Base-by-base conservation (phyloP, 2,329 filamentous ascomycete species). In the Talaromyces marneffei region DNA sequence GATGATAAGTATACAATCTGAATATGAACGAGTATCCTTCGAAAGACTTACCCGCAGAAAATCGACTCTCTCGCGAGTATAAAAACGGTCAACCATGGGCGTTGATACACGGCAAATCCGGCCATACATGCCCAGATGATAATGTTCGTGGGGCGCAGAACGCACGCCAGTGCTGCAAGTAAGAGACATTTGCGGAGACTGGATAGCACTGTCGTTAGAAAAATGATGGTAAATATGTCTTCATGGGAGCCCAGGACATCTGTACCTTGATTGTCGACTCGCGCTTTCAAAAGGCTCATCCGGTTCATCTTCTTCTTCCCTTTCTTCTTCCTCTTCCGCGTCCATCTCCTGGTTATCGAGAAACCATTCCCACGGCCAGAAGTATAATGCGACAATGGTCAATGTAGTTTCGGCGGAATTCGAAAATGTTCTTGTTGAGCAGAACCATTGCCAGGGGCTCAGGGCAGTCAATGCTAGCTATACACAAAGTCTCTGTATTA, bases 361-460 rank as follows among this genome's bases (percentile, higher is more conserved):
- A 39, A 87, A 80, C 74, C 90, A 82, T 61, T 85, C 80, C 92
- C 94, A 97, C 12, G 94, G 93, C 90, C 91, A 97, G 68, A 87
- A 85, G 71, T 86, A 86, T 50, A 97, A 79, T 1, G 92, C 93
- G 68, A 86, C 81, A 62, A 89, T 81, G 4, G 93, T 97, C 67
- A 99, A 78, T 0, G 89, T 90, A n/a, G 89, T 91, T 79, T 99
- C 94, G 4, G 97, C 79, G 57, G 88, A 94, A 77, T 99, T 99
- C 59, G 93, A 97, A 70, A 99, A 88, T 0, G 94, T 96, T 52
- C 94, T 85, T 0, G 92, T 93, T 1, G 92, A 94, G 76, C 89
- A 94, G 76, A 94, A 97, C 90, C 91, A 97, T 74, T 97, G 91
- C 92, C 94, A 99, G 6, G 94, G 91, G 74, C 87, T 96, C 69